These are phyloP conservation scores for Tulasnella sp. DNA, from an alignment of 768 basidiomycete genomes.

Conservation along the genomic window DNA sequence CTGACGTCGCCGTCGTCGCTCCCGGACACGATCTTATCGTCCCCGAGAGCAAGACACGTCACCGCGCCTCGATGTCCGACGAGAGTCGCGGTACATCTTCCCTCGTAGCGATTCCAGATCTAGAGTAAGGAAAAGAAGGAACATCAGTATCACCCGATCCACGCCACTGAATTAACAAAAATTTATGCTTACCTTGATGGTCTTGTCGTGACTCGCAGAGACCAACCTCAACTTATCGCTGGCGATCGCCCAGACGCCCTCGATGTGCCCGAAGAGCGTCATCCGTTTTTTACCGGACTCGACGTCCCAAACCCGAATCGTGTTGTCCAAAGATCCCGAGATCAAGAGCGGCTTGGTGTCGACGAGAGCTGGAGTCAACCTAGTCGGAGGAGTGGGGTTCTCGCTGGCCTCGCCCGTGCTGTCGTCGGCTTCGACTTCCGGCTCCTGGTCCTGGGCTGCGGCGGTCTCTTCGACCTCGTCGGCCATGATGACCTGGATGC, in stretches of 20 bases:
- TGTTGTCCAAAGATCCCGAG: slow-evolving; percentile 90
- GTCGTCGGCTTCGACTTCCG: slow-evolving; percentile 33
- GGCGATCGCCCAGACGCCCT: slow-evolving; percentile 96
- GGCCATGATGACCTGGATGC: slow-evolving; percentile 70
- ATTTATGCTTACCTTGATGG: slow-evolving; percentile 73
- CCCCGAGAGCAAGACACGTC: slow-evolving; percentile 81
- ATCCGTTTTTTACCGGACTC: slow-evolving; percentile 70
- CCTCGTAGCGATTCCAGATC: slow-evolving; percentile 94
- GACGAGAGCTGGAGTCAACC: slow-evolving; percentile 37
- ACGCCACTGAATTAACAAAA: too few species aligned
- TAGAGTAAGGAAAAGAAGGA: slow-evolving; percentile 37
- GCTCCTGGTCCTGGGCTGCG: slow-evolving; percentile 35
- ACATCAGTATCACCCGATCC: too few species aligned
- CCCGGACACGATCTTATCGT: slow-evolving; percentile 94
- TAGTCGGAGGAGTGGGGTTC: slow-evolving; percentile 30
- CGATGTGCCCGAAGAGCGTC: slow-evolving; percentile 96
- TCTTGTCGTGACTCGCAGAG: slow-evolving; percentile 90
- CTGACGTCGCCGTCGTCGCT: slow-evolving; percentile 87
- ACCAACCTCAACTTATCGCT: slow-evolving; percentile 88
- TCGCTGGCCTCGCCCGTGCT: neutral
- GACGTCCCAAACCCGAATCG: slow-evolving; percentile 94
- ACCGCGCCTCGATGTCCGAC: slow-evolving; percentile 95
- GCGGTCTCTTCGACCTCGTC: slow-evolving; percentile 43
- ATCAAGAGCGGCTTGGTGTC: slow-evolving; percentile 58
- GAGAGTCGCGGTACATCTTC: slow-evolving; percentile 79